Evolutionary conservation across 2,329 filamentous ascomycete species (phyloP).

Genomic region (Alternaria burnsii): DNA sequence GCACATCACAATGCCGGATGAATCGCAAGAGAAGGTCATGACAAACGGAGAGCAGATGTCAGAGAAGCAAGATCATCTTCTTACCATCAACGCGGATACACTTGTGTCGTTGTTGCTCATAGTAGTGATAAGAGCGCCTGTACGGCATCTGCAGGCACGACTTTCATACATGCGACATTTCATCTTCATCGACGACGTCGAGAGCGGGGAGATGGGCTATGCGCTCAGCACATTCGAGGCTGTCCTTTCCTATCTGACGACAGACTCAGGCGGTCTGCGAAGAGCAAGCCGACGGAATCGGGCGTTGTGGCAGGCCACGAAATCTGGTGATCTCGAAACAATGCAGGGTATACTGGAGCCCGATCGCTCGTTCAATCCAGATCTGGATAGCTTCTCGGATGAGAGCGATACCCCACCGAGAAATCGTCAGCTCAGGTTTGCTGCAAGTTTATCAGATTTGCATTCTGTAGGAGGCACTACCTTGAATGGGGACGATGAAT

Average conservation of each 20-base stretch:
- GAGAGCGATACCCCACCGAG: slow-evolving; percentile 37
- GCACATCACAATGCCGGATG: slow-evolving; percentile 72
- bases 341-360: slow-evolving; percentile 84
- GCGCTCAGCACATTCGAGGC: slow-evolving; percentile 95
- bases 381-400: slow-evolving; percentile 37
- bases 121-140: slow-evolving; percentile 89
- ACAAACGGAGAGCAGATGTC: slow-evolving; percentile 45
- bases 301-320: slow-evolving; percentile 85
- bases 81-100: slow-evolving; percentile 86
- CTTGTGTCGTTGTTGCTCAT: slow-evolving; percentile 89
- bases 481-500: slow-evolving; percentile 40
- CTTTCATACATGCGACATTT: slow-evolving; percentile 97
- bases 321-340: slow-evolving; percentile 76
- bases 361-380: slow-evolving; percentile 55
- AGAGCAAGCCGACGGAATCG: slow-evolving; percentile 87
- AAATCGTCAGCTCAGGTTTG: slow-evolving; percentile 43
- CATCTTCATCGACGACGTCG: slow-evolving; percentile 97
- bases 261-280: slow-evolving; percentile 81
- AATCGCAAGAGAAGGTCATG: slow-evolving; percentile 24
- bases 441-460: slow-evolving; percentile 41
- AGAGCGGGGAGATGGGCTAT: slow-evolving; percentile 95
- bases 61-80: slow-evolving; percentile 63
- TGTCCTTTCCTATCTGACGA: slow-evolving; percentile 84
- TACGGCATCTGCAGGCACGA: slow-evolving; percentile 85
- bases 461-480: slow-evolving; percentile 38